Evolutionary conservation across 176 grass and related monocot genomes (phyloP).

Genomic region (Aegilops tauschii): DNA sequence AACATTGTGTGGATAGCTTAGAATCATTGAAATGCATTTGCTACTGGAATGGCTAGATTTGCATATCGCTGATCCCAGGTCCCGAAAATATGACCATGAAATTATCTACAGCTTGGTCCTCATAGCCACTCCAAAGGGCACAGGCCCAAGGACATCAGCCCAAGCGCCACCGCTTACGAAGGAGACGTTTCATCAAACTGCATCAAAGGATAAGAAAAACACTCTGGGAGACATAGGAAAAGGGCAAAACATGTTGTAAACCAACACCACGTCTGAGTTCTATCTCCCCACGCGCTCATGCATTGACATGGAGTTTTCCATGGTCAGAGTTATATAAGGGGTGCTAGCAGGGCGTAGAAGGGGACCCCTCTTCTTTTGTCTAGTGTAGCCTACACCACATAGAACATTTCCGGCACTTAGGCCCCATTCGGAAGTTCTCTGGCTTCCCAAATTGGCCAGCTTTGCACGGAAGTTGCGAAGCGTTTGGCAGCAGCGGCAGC

Average conservation of each 20-base stretch:
- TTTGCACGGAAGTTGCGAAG: no score
- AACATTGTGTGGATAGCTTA: no score
- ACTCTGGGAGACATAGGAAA: background rate
- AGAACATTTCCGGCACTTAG: background rate
- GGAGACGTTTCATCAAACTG: background rate
- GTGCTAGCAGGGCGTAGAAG: background rate
- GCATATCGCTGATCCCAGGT: no score
- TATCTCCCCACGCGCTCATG: background rate
- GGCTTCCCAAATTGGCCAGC: no score
- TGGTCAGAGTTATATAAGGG: background rate
- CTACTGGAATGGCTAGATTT: no score
- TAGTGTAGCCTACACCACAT: background rate
- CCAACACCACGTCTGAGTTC: background rate
- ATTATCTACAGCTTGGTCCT: background rate
- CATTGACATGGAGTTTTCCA: background rate
- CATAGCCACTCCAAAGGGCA: background rate
- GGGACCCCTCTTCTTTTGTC: background rate
- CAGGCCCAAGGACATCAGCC: background rate
- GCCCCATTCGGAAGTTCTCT: no score
- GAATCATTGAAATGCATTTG: no score
- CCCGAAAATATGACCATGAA: background rate
- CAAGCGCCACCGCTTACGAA: background rate
- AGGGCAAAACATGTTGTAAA: background rate
- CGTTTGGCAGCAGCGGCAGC: no score
- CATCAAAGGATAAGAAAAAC: background rate